phyloP scores from a whole-genome alignment of 306 rosid species.

The Rosa lucieae region DNA sequence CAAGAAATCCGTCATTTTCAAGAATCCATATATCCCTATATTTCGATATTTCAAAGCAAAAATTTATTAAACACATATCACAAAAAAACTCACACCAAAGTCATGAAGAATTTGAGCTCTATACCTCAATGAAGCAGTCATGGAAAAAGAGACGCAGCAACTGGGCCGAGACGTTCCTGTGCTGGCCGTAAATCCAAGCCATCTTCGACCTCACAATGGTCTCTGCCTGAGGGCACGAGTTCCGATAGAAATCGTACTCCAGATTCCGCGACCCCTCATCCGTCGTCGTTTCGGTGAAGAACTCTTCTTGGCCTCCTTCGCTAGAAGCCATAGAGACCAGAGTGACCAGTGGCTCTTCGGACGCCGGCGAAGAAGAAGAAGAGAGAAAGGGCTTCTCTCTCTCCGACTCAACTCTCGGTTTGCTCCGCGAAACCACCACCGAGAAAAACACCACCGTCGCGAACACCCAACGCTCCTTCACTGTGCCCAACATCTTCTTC shows the following conservation, averaged over 20 bases:
- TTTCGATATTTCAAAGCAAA: not conserved
- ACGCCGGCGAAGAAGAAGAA: not conserved
- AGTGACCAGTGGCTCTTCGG: conserved; percentile 1
- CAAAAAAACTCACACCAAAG: not conserved
- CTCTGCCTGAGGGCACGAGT: conserved; percentile 69
- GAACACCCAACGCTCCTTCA: not conserved
- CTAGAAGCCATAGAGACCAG: conserved; percentile 10
- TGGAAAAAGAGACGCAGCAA: conserved; percentile 88
- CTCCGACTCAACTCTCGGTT: conserved; percentile 28
- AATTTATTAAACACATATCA: not conserved
- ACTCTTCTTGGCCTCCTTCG: not conserved
- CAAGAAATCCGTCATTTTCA: no score
- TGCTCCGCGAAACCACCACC: conserved; percentile 43
- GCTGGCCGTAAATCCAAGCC: conserved; percentile 48
- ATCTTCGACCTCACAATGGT: conserved; percentile 44
- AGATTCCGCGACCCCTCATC: conserved; percentile 30
- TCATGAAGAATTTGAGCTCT: not conserved
- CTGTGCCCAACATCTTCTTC: not conserved
- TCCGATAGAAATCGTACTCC: conserved; percentile 56
- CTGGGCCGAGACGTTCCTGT: conserved; percentile 50
- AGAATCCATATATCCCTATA: no score
- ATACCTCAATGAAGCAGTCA: conserved; percentile 81
- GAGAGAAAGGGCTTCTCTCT: no score
- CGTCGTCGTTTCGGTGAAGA: conserved; percentile 17
- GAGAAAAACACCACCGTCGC: conserved; percentile 31